phyloP scores from a whole-genome alignment of 2,329 filamentous ascomycete species.

The Fusarium multiceps region DNA sequence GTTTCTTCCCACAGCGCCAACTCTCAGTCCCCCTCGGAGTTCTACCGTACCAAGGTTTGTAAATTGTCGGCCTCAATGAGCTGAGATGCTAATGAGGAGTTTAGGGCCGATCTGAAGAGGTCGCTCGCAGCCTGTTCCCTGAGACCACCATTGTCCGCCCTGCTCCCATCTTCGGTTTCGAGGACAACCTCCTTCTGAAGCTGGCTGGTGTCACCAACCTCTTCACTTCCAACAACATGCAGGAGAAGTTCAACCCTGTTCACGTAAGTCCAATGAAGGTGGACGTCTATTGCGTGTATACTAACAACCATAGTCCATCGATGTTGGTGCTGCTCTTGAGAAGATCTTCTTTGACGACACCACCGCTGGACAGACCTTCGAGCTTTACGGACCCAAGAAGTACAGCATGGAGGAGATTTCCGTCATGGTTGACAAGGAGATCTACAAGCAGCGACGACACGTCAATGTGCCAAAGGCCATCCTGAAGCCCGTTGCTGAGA shows the following conservation, averaged over 20 bases:
- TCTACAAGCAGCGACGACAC: slow-evolving; percentile 87
- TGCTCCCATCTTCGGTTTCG: slow-evolving; percentile 92
- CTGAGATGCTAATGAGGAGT: slow-evolving; percentile 26
- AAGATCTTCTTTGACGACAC: slow-evolving; percentile 90
- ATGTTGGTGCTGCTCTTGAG: slow-evolving; percentile 90
- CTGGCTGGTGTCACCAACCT: slow-evolving; percentile 84
- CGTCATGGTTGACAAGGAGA: slow-evolving; percentile 89
- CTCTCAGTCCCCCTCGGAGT: slow-evolving; percentile 83
- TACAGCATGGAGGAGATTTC: slow-evolving; percentile 91
- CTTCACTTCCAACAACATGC: slow-evolving; percentile 92
- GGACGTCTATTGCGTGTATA: background rate
- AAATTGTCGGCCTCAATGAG: background rate
- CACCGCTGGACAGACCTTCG: slow-evolving; percentile 90
- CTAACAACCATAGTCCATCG: slow-evolving; percentile 72
- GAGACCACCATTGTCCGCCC: slow-evolving; percentile 97
- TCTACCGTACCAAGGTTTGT: slow-evolving; percentile 86
- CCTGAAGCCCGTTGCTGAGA: slow-evolving; percentile 77
- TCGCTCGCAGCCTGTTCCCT: slow-evolving; percentile 89
- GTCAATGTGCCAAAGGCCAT: slow-evolving; percentile 88
- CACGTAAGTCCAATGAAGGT: slow-evolving; percentile 71
- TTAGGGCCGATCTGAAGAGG: slow-evolving; percentile 80
- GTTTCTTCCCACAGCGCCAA: slow-evolving; percentile 94
- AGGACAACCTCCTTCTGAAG: slow-evolving; percentile 89
- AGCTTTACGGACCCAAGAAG: slow-evolving; percentile 92
- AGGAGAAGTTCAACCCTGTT: slow-evolving; percentile 89